Evolutionary conservation across 805 yeast genomes (phyloP).

Genomic region (Wickerhamiella kurtzmanii): DNA sequence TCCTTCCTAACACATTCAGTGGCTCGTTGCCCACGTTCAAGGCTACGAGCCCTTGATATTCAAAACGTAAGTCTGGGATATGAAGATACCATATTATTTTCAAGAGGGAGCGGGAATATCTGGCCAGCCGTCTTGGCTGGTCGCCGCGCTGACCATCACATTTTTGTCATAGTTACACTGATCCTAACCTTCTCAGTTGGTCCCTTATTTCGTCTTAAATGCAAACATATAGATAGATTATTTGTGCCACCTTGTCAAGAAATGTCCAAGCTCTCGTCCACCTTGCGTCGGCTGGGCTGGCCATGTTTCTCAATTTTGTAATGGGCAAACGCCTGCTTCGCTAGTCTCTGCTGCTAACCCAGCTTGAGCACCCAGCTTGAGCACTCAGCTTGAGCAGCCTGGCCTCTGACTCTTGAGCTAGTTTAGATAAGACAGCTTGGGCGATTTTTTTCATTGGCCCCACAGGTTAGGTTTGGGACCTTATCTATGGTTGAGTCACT

Average conservation of each 20-base stretch:
- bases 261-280: background rate
- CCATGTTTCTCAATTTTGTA: background rate
- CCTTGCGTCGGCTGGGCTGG: background rate
- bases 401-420: too few species aligned
- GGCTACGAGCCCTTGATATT: too few species aligned
- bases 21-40: too few species aligned
- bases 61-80: constrained; percentile 12
- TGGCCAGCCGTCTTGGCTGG: constrained; percentile 9
- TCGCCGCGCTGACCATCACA: constrained; percentile 10
- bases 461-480: background rate
- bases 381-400: too few species aligned
- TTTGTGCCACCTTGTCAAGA: background rate
- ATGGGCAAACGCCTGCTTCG: background rate
- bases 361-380: too few species aligned
- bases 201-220: background rate
- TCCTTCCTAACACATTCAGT: too few species aligned
- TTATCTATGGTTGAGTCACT: background rate
- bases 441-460: background rate
- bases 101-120: constrained; percentile 6
- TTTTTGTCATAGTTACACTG: constrained; percentile 15
- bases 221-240: background rate
- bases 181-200: constrained; percentile 3
- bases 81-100: constrained; percentile 11
- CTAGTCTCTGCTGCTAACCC: too few species aligned
- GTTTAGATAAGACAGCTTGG: background rate